Evolutionary conservation across 441 rosid genomes (phyloP).

Genomic region (Aquilaria agallochum): DNA sequence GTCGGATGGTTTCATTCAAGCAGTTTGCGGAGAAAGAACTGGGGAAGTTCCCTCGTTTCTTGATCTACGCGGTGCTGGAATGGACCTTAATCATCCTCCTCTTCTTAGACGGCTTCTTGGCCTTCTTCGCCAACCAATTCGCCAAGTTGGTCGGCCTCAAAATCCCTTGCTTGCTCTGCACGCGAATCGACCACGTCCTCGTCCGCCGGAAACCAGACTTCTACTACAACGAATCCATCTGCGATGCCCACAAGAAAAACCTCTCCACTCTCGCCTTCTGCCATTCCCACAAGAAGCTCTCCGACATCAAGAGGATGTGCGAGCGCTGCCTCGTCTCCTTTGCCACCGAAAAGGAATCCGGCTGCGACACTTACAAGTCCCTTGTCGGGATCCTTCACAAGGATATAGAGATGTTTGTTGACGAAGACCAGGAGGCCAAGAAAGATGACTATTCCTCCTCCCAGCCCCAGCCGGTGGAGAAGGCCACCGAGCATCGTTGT

Average conservation of each 20-base stretch:
- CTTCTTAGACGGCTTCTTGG: conserved; percentile 74
- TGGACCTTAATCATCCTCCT: conserved; percentile 71
- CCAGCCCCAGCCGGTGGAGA: conserved; percentile 13
- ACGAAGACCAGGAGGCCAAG: conserved; percentile 53
- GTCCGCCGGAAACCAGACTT: conserved; percentile 50
- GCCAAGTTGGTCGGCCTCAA: conserved; percentile 72
- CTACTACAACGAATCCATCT: conserved; percentile 81
- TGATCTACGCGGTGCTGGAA: conserved; percentile 77
- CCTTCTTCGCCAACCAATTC: conserved; percentile 60
- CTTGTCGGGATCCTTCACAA: conserved; percentile 75
- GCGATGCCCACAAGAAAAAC: conserved; percentile 77
- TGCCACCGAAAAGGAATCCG: conserved; percentile 74
- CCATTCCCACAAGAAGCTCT: conserved; percentile 81
- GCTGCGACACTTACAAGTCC: conserved; percentile 70
- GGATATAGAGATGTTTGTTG: conserved; percentile 68
- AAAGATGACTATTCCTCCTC: conserved; percentile 29
- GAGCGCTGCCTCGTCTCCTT: conserved; percentile 94
- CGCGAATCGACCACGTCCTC: conserved; percentile 78
- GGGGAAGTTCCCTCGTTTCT: conserved; percentile 54
- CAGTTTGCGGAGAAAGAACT: conserved; percentile 69
- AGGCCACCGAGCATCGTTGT: conserved; percentile 31
- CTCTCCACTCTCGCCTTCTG: conserved; percentile 82
- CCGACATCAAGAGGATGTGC: conserved; percentile 77
- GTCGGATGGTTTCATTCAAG: conserved; percentile 61
- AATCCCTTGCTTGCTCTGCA: conserved; percentile 88